Conservation (phyloP, 345 rosid species). For the Viola odorata region DNA sequence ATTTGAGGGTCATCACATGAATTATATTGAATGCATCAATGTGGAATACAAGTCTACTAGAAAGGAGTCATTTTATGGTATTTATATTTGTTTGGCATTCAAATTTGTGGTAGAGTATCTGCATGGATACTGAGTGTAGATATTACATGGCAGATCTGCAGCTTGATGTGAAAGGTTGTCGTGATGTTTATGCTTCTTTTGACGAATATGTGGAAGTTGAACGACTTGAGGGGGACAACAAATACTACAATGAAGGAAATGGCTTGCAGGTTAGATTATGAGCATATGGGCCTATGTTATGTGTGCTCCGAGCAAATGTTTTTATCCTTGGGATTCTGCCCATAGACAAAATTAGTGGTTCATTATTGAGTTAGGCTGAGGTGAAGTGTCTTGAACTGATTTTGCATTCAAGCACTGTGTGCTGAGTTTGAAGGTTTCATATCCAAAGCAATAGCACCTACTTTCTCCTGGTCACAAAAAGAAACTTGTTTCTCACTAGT, state of each 20-base stretch:
- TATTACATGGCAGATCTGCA: constrained; percentile 65
- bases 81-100: constrained; percentile 7
- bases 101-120: not conserved
- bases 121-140: not conserved
- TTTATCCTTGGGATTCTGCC: too few species aligned
- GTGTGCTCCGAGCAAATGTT: too few species aligned
- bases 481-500: not conserved
- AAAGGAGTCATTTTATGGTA: constrained; percentile 97
- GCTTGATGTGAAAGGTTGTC: constrained; percentile 97
- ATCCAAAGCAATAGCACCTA: not conserved
- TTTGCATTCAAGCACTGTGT: not conserved
- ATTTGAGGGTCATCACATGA: constrained; percentile 98
- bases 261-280: constrained; percentile 68
- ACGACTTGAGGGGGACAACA: constrained; percentile 95
- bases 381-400: too few species aligned
- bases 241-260: constrained; percentile 79
- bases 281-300: not conserved
- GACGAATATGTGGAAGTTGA: constrained; percentile 98
- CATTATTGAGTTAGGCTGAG: too few species aligned
- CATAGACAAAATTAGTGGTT: too few species aligned
- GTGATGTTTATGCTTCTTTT: constrained; percentile 94
- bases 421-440: not conserved
- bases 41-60: constrained; percentile 92
- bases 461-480: not conserved
- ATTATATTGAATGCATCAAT: constrained; percentile 87